A percentile compares a stretch with the other conserved stretches of the same genome.
These are phyloP conservation scores for Adenanthera pavonina DNA, from an alignment of 306 rosid genomes.

Conservation along the genomic window DNA sequence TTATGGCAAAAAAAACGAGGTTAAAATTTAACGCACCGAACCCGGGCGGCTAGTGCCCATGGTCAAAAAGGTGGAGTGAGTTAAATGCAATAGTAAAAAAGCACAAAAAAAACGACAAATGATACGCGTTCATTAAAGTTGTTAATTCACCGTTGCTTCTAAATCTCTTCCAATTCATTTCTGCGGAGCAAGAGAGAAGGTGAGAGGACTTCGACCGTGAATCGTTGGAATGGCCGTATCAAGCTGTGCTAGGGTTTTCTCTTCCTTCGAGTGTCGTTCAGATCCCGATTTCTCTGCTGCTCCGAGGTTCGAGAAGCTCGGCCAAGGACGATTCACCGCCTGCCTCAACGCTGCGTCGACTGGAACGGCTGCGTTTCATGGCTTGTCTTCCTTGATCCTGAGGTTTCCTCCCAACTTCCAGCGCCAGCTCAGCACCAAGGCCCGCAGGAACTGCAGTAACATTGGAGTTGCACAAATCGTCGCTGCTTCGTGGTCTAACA, in stretches of 20 bases:
- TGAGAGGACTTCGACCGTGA: not conserved
- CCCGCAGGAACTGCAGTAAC: conserved; percentile 95
- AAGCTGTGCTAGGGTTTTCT: conserved; percentile 47
- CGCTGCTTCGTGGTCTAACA: conserved; percentile 98
- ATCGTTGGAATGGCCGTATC: conserved; percentile 57
- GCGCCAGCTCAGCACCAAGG: conserved; percentile 91
- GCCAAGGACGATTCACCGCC: conserved; percentile 24
- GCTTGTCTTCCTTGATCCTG: conserved; percentile 56
- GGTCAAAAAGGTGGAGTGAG: not conserved
- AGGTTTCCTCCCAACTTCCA: conserved; percentile 92
- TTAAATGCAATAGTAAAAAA: not conserved
- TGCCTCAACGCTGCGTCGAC: conserved; percentile 11
- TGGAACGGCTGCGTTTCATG: conserved; percentile 37
- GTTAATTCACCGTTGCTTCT: not conserved
- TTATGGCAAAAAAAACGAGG: not conserved
- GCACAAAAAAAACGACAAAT: conserved; percentile 36
- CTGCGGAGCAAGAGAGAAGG: not conserved
- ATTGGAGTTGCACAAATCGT: conserved; percentile 98
- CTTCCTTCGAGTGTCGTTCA: conserved; percentile 54
- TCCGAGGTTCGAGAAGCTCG: conserved; percentile 43
- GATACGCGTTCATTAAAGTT: not conserved
- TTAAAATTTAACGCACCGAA: not conserved
- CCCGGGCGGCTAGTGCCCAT: not conserved
- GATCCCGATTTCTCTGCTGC: conserved; percentile 54
- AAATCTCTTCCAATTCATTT: not conserved